Conservation (phyloP, 2,329 filamentous ascomycete species). For the Sarocladium brachiariae region DNA sequence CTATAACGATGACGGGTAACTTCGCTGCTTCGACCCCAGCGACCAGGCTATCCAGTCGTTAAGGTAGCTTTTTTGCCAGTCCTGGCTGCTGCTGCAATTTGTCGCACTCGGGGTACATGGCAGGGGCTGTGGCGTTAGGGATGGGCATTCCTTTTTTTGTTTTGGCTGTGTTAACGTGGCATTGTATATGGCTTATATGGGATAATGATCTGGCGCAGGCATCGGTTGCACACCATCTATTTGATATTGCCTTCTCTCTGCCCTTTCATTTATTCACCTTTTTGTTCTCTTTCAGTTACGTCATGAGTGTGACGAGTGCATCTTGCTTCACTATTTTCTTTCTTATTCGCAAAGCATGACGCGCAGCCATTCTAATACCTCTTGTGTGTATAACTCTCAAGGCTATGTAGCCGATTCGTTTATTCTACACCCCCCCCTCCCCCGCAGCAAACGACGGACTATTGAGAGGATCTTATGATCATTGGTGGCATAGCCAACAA, state of each 20-base stretch:
- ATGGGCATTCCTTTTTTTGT: background rate
- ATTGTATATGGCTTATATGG: constrained; percentile 1
- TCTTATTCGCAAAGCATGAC: background rate
- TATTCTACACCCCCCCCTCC: too few relatives aligned
- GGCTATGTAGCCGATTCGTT: too few relatives aligned
- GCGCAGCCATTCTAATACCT: background rate
- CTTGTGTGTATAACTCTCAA: background rate
- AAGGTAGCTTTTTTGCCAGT: background rate
- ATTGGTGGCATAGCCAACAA: too few relatives aligned
- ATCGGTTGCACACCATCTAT: background rate
- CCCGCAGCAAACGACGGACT: too few relatives aligned
- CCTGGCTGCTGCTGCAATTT: background rate
- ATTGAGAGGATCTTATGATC: too few relatives aligned
- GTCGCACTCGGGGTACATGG: background rate
- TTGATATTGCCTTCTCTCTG: background rate
- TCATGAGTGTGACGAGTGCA: too few relatives aligned
- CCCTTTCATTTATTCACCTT: background rate
- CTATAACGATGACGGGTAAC: too few relatives aligned
- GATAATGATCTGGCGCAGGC: background rate
- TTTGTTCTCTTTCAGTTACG: too few relatives aligned
- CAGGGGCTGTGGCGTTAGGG: background rate
- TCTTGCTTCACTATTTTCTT: too few relatives aligned
- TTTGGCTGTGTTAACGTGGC: background rate
- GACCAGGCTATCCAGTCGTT: too few relatives aligned
- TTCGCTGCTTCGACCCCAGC: too few relatives aligned